phyloP scores from a whole-genome alignment of 768 basidiomycete species.

The Ephemerocybe angulata region DNA sequence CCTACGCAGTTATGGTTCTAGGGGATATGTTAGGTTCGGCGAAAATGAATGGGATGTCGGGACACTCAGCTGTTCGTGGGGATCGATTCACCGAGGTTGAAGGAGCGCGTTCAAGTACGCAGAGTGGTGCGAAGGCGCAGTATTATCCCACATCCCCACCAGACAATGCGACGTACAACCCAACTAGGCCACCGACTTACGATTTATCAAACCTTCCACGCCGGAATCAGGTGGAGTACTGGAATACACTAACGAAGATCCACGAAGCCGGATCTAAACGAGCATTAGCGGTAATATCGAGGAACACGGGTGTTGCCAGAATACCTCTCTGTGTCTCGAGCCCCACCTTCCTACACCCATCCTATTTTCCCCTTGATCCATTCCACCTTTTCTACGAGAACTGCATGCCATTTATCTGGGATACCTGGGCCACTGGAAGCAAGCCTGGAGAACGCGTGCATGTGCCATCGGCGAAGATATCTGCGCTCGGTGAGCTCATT shows the following conservation, averaged over 20 bases:
- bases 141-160: slow-evolving; percentile 27
- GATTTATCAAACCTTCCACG: background rate
- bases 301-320: slow-evolving; percentile 20
- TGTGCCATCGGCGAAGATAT: slow-evolving; percentile 14
- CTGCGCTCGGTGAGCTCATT: slow-evolving; percentile 19
- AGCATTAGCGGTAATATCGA: slow-evolving; percentile 13
- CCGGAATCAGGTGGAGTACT: background rate
- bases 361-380: slow-evolving; percentile 32
- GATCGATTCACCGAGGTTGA: slow-evolving; percentile 26
- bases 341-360: slow-evolving; percentile 27
- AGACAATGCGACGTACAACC: slow-evolving; percentile 21
- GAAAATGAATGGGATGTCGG: slow-evolving; percentile 29
- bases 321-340: slow-evolving; percentile 27
- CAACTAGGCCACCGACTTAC: slow-evolving; percentile 7
- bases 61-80: slow-evolving; percentile 25
- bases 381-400: slow-evolving; percentile 37
- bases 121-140: slow-evolving; percentile 19
- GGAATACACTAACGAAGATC: background rate
- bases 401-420: slow-evolving; percentile 25
- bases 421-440: slow-evolving; percentile 24
- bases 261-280: background rate
- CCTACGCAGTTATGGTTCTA: slow-evolving; percentile 16
- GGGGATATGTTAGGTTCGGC: slow-evolving; percentile 33
- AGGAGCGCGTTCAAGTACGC: slow-evolving; percentile 20
- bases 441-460: slow-evolving; percentile 15